A percentile compares a stretch with the other conserved stretches of the same genome.
These are phyloP conservation scores for Phellinidium pouzarii DNA, from an alignment of 1,284 basidiomycete genomes.

Conservation along the genomic window DNA sequence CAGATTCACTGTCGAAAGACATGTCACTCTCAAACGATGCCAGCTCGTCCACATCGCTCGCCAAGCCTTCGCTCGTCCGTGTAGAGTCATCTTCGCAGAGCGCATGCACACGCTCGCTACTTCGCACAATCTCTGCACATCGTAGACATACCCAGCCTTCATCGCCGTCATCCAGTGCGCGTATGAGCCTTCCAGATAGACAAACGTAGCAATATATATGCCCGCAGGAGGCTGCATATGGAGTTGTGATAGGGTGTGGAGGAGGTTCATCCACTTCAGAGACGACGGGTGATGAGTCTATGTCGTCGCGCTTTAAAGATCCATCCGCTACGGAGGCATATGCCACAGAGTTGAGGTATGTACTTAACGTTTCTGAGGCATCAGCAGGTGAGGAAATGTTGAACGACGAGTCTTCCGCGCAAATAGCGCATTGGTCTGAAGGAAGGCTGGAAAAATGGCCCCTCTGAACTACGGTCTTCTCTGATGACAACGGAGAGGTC, in stretches of 20 bases:
- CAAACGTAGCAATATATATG: constrained; percentile 88
- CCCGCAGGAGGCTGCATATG: constrained; percentile 71
- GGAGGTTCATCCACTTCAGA: constrained; percentile 38
- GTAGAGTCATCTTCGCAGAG: constrained; percentile 11
- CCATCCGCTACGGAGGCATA: constrained; percentile 20
- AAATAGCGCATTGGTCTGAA: constrained; percentile 71
- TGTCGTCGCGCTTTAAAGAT: background rate
- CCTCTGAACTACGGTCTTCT: constrained; percentile 25
- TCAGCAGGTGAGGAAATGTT: constrained; percentile 50
- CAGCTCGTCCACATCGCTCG: constrained; percentile 14
- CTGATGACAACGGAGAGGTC: constrained; percentile 23
- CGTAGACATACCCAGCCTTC: constrained; percentile 77
- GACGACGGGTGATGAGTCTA: constrained; percentile 14
- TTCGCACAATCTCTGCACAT: constrained; percentile 55
- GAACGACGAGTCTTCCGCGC: constrained; percentile 64
- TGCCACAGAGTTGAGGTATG: constrained; percentile 19
- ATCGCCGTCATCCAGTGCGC: constrained; percentile 56
- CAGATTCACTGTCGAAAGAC: constrained; percentile 6
- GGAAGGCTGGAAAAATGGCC: constrained; percentile 63
- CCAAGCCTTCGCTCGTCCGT: constrained; percentile 16
- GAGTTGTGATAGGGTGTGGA: constrained; percentile 56
- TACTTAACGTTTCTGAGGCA: constrained; percentile 33
- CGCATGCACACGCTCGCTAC: constrained; percentile 42
- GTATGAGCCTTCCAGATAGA: constrained; percentile 73
- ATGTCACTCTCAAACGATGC: constrained; percentile 16